Conservation (phyloP, 2,329 filamentous ascomycete species). For the Diaporthe sp. region DNA sequence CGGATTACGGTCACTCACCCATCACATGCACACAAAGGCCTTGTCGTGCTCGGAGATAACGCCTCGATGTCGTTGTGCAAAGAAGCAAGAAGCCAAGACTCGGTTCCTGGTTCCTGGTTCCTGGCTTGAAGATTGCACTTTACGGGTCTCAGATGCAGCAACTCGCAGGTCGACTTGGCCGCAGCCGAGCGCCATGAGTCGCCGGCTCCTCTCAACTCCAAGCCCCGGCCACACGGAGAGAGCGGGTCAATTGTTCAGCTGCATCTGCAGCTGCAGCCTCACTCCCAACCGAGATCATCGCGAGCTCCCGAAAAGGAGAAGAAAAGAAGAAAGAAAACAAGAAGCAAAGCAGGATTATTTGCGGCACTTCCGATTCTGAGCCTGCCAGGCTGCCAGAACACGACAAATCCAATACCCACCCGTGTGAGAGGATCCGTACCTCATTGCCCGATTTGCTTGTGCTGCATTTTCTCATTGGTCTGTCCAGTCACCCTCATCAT, state of each 20-base stretch:
- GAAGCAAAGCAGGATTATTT: background rate
- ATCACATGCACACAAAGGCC: conserved; percentile 11
- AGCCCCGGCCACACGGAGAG: background rate
- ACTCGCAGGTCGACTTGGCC: background rate
- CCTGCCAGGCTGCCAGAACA: background rate
- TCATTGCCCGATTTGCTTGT: too few species aligned
- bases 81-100: conserved; percentile 1
- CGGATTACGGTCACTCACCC: background rate
- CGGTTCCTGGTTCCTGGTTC: conserved; percentile 12
- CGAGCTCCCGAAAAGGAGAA: background rate
- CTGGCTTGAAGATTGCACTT: background rate
- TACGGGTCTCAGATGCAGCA: background rate
- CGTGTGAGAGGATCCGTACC: background rate
- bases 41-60: conserved; percentile 1
- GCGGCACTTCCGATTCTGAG: conserved; percentile 2
- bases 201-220: background rate
- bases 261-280: conserved; percentile 13
- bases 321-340: background rate
- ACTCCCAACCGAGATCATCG: background rate
- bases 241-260: conserved; percentile 17
- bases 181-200: conserved; percentile 24
- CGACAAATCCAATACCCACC: background rate
- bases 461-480: background rate
- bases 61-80: background rate
- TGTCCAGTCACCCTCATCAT: background rate